These are phyloP conservation scores for Botrytis tulipae DNA, from an alignment of 2,329 filamentous ascomycete species.

Conservation along the genomic window DNA sequence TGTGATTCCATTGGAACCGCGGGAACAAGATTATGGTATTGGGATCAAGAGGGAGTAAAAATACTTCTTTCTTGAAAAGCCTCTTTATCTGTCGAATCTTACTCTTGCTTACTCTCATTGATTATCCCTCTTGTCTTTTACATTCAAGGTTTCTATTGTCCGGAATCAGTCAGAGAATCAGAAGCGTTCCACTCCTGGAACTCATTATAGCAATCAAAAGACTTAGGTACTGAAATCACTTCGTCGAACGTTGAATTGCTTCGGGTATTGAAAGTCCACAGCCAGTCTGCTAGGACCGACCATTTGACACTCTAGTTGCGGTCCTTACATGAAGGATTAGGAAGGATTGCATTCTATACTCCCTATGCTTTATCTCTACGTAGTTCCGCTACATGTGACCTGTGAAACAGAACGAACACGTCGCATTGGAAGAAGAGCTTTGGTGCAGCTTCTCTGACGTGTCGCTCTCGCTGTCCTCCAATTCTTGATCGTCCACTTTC, in stretches of 20 bases:
- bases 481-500: conserved; percentile 11
- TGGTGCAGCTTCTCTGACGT: conserved; percentile 14
- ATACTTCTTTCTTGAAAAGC: background rate
- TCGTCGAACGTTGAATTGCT: background rate
- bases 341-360: background rate
- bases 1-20: background rate
- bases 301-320: background rate
- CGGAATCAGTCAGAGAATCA: background rate
- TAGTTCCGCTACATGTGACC: background rate
- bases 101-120: background rate
- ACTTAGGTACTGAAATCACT: background rate
- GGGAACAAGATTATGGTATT: background rate
- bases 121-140: background rate
- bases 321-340: background rate
- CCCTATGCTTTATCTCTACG: background rate
- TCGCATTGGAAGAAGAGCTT: background rate
- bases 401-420: background rate
- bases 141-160: background rate
- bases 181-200: background rate
- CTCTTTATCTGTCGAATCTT: background rate
- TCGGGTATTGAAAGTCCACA: background rate
- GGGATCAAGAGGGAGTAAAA: background rate
- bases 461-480: conserved; percentile 11
- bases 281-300: background rate
- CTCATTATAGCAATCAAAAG: background rate